These are phyloP conservation scores for Arthroderma uncinatum DNA, from an alignment of 2,329 filamentous ascomycete species.

Conservation along the genomic window DNA sequence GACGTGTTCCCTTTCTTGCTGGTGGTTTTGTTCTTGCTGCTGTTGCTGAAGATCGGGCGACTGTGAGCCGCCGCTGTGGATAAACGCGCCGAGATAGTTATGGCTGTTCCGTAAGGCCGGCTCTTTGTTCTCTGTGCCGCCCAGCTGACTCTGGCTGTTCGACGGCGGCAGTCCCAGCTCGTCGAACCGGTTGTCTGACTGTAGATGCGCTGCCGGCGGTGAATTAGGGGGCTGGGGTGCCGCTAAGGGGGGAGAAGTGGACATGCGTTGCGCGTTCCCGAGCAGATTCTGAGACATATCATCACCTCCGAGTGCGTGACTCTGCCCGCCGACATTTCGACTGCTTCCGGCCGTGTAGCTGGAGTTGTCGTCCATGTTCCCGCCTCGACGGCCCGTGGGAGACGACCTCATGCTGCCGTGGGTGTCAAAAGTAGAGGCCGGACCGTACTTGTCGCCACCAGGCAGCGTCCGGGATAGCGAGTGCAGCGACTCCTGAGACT, in stretches of 20 bases:
- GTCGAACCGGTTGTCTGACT: neutral
- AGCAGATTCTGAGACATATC: slow-evolving; percentile 44
- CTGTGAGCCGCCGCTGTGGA: slow-evolving; percentile 24
- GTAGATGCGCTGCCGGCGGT: neutral
- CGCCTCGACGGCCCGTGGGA: slow-evolving; percentile 21
- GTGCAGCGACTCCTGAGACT: slow-evolving; percentile 74
- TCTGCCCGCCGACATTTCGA: slow-evolving; percentile 22
- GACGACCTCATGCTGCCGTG: slow-evolving; percentile 29
- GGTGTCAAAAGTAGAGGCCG: slow-evolving; percentile 45
- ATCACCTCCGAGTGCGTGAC: slow-evolving; percentile 23
- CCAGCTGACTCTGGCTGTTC: neutral
- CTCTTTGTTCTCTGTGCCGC: slow-evolving; percentile 19
- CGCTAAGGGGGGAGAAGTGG: slow-evolving; percentile 36
- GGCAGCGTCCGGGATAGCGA: slow-evolving; percentile 68
- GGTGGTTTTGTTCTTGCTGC: neutral
- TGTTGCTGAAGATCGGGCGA: neutral
- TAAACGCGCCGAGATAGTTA: slow-evolving; percentile 29
- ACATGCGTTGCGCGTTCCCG: slow-evolving; percentile 48
- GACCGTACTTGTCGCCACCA: slow-evolving; percentile 71
- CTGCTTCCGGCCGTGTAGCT: slow-evolving; percentile 43
- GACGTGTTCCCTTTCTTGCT: neutral
- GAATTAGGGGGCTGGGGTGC: neutral
- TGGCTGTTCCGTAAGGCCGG: slow-evolving; percentile 27
- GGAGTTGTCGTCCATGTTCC: slow-evolving; percentile 40
- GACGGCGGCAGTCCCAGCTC: neutral